phyloP scores from a whole-genome alignment of 164 flowering plant species.

The Dillenia suffruticosa region DNA sequence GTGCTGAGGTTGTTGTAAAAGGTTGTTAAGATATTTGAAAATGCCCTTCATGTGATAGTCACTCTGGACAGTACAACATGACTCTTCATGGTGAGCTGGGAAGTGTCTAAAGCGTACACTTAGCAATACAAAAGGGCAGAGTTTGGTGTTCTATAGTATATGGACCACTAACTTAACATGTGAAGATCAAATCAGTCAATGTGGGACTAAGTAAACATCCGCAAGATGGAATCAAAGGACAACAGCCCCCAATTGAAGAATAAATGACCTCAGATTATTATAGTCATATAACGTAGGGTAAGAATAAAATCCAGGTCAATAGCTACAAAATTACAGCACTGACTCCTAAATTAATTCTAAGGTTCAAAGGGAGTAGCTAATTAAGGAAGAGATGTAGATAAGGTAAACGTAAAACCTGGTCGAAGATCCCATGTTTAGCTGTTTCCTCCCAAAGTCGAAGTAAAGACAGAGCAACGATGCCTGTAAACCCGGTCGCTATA shows the following conservation, averaged over 20 bases:
- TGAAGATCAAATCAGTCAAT: too few species aligned
- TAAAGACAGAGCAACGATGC: constrained; percentile 36
- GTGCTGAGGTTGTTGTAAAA: too few species aligned
- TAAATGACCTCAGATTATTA: neutral
- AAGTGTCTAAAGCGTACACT: too few species aligned
- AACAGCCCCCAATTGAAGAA: neutral
- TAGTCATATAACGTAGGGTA: neutral
- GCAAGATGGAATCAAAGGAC: neutral
- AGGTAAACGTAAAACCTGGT: constrained; percentile 33
- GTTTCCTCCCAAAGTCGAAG: constrained; percentile 59
- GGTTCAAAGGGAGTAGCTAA: neutral
- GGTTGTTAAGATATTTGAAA: too few species aligned
- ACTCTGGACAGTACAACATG: too few species aligned
- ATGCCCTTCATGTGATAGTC: too few species aligned
- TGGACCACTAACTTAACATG: too few species aligned
- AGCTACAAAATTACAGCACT: neutral
- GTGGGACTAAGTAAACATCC: too few species aligned
- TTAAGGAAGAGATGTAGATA: neutral
- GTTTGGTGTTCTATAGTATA: too few species aligned
- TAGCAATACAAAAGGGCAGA: too few species aligned
- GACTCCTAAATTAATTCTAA: neutral
- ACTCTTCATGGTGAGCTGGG: too few species aligned
- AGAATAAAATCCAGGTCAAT: neutral
- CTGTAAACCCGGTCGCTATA: constrained; percentile 33
- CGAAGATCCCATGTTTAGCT: constrained; percentile 58